Conservation (phyloP, 1,284 basidiomycete species). For the Gomphus bonarii region DNA sequence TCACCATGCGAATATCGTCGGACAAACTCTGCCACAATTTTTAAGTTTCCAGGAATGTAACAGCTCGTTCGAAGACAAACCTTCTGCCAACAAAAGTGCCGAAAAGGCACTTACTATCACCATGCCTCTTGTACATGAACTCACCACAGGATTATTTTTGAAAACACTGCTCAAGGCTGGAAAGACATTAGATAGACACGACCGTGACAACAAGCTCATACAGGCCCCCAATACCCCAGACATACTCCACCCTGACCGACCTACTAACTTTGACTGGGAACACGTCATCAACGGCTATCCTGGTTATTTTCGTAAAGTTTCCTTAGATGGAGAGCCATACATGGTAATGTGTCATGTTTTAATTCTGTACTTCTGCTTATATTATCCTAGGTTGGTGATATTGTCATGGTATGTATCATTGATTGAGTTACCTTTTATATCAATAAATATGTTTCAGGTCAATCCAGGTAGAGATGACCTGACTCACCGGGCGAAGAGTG, state of each 20-base stretch:
- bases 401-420: constrained; percentile 47
- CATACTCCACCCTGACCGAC: constrained; percentile 34
- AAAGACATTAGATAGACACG: constrained; percentile 6
- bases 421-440: constrained; percentile 22
- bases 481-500: constrained; percentile 7
- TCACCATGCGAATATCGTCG: constrained; percentile 19
- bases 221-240: constrained; percentile 13
- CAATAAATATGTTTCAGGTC: constrained; percentile 2
- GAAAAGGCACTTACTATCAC: constrained; percentile 1
- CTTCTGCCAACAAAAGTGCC: not conserved
- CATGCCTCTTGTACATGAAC: constrained; percentile 14
- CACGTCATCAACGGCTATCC: constrained; percentile 16
- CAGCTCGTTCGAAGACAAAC: not conserved
- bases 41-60: constrained; percentile 7
- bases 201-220: not conserved
- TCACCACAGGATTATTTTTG: constrained; percentile 28
- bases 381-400: constrained; percentile 39
- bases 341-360: constrained; percentile 26
- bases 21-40: constrained; percentile 27
- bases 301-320: constrained; percentile 33
- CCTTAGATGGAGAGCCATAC: constrained; percentile 46
- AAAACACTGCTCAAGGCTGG: constrained; percentile 31
- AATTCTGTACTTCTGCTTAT: not conserved
- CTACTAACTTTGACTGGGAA: constrained; percentile 37
- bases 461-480: constrained; percentile 8